Evolutionary conservation across 1,284 basidiomycete species (phyloP).

Genomic region (Moesziomyces aphidis): DNA sequence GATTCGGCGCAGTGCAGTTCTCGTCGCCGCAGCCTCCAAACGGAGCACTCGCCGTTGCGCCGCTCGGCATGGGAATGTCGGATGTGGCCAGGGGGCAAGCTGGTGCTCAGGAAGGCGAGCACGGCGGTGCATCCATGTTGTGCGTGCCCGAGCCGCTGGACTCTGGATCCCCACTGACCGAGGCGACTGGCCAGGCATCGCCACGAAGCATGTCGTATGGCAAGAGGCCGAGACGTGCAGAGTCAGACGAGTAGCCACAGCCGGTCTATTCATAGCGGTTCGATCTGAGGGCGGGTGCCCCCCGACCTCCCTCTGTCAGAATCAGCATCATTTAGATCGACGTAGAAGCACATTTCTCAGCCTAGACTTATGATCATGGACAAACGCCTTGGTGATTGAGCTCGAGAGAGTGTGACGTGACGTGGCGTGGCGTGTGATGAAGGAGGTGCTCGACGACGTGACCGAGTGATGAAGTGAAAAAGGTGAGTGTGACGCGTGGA

Average conservation of each 20-base stretch:
- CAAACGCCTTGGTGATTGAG: no score
- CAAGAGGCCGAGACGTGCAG: no score
- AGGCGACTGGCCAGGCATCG: constrained; percentile 23
- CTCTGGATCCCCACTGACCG: constrained; percentile 32
- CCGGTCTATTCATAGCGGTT: no score
- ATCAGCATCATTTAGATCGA: no score
- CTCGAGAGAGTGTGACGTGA: no score
- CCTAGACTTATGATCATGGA: no score
- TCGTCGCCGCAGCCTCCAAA: constrained; percentile 6
- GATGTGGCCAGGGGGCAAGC: background rate
- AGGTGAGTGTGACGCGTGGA: no score
- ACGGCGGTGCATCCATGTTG: constrained; percentile 1
- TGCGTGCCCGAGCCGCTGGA: constrained; percentile 20
- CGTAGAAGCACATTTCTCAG: no score
- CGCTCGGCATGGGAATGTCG: background rate
- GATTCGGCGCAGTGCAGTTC: constrained; percentile 1
- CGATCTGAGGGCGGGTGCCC: no score
- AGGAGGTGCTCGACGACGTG: background rate
- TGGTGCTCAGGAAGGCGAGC: constrained; percentile 1
- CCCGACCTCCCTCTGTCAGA: no score
- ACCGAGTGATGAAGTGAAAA: background rate
- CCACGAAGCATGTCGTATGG: constrained; percentile 2
- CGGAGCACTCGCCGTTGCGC: background rate
- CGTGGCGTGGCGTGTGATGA: no score
- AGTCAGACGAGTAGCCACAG: no score